phyloP scores from a whole-genome alignment of 495 filamentous ascomycete genomes.

The Parmelia sp. region DNA sequence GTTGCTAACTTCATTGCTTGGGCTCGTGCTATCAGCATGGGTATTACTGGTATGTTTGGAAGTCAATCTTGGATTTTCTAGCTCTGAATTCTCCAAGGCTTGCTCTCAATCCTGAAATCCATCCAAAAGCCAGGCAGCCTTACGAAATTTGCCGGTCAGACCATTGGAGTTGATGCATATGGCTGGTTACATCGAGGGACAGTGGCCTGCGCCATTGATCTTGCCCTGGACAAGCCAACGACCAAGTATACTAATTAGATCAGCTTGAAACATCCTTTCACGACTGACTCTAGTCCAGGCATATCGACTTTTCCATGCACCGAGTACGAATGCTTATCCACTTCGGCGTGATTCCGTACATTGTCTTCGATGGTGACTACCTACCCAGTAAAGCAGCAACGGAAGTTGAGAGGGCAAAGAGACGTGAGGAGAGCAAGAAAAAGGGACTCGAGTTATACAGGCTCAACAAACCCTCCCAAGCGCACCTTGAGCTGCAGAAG shows the following conservation, averaged over 20 bases:
- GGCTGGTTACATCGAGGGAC: slow-evolving; percentile 97
- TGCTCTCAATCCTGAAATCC: slow-evolving; percentile 88
- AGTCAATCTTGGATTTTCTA: neutral
- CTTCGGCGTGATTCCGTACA: slow-evolving; percentile 84
- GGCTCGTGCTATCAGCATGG: slow-evolving; percentile 25
- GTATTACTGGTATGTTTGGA: slow-evolving; percentile 34
- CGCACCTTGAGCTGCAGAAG: slow-evolving; percentile 84
- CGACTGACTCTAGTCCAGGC: slow-evolving; percentile 45
- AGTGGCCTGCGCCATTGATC: slow-evolving; percentile 81
- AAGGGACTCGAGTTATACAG: slow-evolving; percentile 71
- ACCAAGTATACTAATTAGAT: slow-evolving; percentile 63
- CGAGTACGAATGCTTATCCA: slow-evolving; percentile 88
- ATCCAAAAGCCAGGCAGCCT: slow-evolving; percentile 85
- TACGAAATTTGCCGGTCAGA: slow-evolving; percentile 81
- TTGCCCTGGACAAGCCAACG: slow-evolving; percentile 82
- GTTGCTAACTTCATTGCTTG: neutral
- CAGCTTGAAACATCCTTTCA: neutral
- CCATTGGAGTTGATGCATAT: slow-evolving; percentile 90
- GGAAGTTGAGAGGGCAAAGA: slow-evolving; percentile 61
- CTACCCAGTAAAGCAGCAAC: slow-evolving; percentile 94
- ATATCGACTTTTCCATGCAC: slow-evolving; percentile 85
- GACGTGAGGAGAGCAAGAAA: slow-evolving; percentile 66
- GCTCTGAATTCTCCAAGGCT: slow-evolving; percentile 45
- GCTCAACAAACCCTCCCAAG: slow-evolving; percentile 72
- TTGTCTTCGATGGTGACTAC: slow-evolving; percentile 95